These are phyloP conservation scores for Diplodia mutila DNA, from an alignment of 2,329 filamentous ascomycete genomes.

Conservation along the genomic window DNA sequence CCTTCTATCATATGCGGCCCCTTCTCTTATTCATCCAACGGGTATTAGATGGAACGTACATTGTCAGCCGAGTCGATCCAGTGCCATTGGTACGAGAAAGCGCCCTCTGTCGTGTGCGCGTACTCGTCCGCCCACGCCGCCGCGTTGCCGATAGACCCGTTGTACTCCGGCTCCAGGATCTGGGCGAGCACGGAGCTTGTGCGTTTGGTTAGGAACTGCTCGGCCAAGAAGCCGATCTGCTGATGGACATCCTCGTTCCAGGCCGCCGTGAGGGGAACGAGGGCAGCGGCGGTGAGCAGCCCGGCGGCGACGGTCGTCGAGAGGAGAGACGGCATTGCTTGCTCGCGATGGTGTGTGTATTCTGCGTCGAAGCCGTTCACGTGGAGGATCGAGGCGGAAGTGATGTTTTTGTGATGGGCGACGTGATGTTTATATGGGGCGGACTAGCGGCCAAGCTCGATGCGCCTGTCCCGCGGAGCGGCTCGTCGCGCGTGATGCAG, in stretches of 20 bases:
- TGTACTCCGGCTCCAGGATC: slow-evolving; percentile 46
- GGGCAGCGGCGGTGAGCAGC: not conserved
- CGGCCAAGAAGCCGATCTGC: slow-evolving; percentile 47
- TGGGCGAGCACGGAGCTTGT: slow-evolving; percentile 38
- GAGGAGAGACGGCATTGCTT: not conserved
- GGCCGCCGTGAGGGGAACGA: not conserved
- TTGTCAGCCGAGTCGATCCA: slow-evolving; percentile 46
- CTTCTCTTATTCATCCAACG: not conserved
- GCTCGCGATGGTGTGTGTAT: not conserved
- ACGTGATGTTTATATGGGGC: not conserved
- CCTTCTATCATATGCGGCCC: not conserved
- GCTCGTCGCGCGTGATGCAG: slow-evolving; percentile 3
- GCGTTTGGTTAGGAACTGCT: slow-evolving; percentile 40
- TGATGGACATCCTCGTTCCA: slow-evolving; percentile 40
- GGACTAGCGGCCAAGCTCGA: not conserved
- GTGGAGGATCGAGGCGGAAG: not conserved
- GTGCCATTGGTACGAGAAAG: slow-evolving; percentile 49
- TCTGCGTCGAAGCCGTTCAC: not conserved
- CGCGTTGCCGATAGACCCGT: slow-evolving; percentile 44
- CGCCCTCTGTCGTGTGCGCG: slow-evolving; percentile 44
- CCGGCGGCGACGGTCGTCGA: not conserved
- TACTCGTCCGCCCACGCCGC: slow-evolving; percentile 48
- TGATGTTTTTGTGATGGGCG: not conserved
- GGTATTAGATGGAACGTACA: not conserved
- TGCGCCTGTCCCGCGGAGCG: not conserved